Evolutionary conservation across 352 stramenopile species (phyloP).

Genomic region (Globisporangium paroecandrum): DNA sequence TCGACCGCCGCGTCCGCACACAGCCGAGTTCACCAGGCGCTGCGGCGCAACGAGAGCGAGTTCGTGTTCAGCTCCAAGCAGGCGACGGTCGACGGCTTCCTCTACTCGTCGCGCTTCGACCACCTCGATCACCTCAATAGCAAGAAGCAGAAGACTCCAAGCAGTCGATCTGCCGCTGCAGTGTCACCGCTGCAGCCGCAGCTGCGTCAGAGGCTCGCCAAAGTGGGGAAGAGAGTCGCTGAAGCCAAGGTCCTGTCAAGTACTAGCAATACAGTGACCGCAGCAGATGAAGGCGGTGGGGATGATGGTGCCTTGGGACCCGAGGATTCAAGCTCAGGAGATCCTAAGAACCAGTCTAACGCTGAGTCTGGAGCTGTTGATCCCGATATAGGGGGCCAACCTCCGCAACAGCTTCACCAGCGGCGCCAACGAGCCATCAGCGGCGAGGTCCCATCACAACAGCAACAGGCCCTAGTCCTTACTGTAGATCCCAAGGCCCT

Average conservation of each 20-base stretch:
- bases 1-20: constrained; percentile 44
- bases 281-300: neutral
- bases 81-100: constrained; percentile 38
- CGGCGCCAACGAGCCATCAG: neutral
- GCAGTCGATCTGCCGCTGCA: neutral
- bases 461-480: neutral
- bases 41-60: constrained; percentile 47
- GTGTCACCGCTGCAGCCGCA: constrained; percentile 15
- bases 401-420: neutral
- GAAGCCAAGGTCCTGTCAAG: neutral
- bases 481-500: neutral
- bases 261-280: neutral
- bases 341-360: neutral
- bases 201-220: constrained; percentile 15
- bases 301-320: neutral
- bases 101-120: constrained; percentile 53
- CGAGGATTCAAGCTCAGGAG: neutral
- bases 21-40: constrained; percentile 57
- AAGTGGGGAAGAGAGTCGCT: constrained; percentile 4
- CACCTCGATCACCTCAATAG: constrained; percentile 31
- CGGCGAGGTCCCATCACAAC: neutral
- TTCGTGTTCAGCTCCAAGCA: constrained; percentile 57
- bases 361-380: neutral
- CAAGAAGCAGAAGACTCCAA: neutral
- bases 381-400: neutral